Evolutionary conservation across 148 eudicot genomes (phyloP).

Genomic region (Tetragonia tetragonoides): DNA sequence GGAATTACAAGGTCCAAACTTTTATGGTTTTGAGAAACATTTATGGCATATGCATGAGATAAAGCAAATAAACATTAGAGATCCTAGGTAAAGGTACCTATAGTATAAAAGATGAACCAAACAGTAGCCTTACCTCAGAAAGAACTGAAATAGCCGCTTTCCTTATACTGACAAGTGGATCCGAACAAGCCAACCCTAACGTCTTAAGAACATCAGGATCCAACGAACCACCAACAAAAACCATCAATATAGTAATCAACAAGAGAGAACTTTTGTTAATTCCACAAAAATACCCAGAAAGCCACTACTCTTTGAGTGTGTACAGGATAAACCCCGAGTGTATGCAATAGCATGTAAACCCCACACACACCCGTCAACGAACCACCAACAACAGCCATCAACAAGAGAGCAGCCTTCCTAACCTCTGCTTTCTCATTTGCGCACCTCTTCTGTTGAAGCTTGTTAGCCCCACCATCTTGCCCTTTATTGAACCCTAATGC

Average conservation of each 20-base stretch:
- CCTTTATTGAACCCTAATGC: conserved; percentile 43
- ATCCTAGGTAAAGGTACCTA: not conserved
- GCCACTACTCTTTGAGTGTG: too few species aligned
- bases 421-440: conserved; percentile 94
- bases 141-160: conserved; percentile 86
- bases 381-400: conserved; percentile 58
- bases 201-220: conserved; percentile 73
- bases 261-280: too few species aligned
- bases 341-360: too few species aligned
- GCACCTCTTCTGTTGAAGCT: conserved; percentile 65
- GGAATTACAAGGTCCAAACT: too few species aligned
- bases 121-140: conserved; percentile 65
- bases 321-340: too few species aligned
- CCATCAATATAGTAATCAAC: too few species aligned
- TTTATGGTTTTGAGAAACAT: too few species aligned
- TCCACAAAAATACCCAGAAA: too few species aligned
- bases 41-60: not conserved
- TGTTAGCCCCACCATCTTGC: conserved; percentile 38
- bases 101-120: not conserved
- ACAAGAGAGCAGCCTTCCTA: conserved; percentile 77
- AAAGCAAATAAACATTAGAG: not conserved
- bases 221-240: conserved; percentile 20
- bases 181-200: conserved; percentile 91
- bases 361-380: too few species aligned
- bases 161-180: conserved; percentile 90